Evolutionary conservation across 345 rosid species (phyloP), one percentile per base, ranked within the genome.

Genomic region (Populus ilicifolia): DNA sequence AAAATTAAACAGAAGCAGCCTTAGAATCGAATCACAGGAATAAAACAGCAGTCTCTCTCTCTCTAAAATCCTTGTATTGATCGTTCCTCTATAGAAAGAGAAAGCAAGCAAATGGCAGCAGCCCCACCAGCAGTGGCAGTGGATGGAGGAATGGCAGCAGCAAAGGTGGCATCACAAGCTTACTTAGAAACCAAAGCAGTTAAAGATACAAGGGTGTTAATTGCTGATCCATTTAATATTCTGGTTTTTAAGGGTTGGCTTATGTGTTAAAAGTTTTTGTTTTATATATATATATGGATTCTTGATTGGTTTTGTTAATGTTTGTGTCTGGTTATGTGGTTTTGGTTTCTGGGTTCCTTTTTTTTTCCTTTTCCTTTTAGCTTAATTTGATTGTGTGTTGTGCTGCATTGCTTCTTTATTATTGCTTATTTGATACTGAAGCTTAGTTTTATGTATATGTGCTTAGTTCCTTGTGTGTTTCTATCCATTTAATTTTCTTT

Each of bases 121-220:
- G 52, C 72, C 63, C 29, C 63, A 56, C 29, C 63, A 39, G 72
- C 33, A 39, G 54, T 69, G 48, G 72, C 29, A n/a, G 50, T 69
- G 52, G 13, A 69, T n/a, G 72, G 35, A 69, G 76, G 63, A 44
- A 16, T 52, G 48, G 71, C 70, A 21, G 48, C 71, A 10, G 72
- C 63, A 46, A 82, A 52, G 69, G 74, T 68, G 7, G 85, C 89
- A 35, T 88, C 94, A 5, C 91, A 83, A 83, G 97, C 96, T 18
- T 93, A 93, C 83, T 65, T 93, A 62, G 93, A 89, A 73, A 75
- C 93, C 82, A 85, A 83, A 44, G 81, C 82, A 4, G 89, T 90
- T 87, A 85, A 86, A 85, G 98, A 93, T 39, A 81, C 96, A 18
- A 83, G 87, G 75, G 81, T 84, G 66, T 52, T 93, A 80, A 70